These are phyloP conservation scores for Calvatia gigantea DNA, from an alignment of 768 basidiomycete genomes.

Conservation along the genomic window DNA sequence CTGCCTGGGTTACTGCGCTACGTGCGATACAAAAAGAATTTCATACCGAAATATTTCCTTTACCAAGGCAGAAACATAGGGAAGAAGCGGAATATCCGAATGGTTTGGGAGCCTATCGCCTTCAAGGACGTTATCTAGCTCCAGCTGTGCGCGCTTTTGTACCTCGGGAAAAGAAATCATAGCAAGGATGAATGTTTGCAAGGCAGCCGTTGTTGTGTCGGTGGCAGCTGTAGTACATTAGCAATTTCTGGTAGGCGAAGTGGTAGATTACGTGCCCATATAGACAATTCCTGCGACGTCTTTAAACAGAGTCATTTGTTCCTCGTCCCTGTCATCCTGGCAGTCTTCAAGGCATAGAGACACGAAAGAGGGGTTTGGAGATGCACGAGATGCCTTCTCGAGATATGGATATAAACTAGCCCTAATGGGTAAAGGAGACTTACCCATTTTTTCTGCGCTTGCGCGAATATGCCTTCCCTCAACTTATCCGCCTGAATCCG, in stretches of 20 bases:
- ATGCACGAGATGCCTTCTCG: neutral
- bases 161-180: conserved; percentile 25
- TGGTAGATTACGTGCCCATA: conserved; percentile 24
- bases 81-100: conserved; percentile 18
- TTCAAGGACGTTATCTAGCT: conserved; percentile 25
- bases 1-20: neutral
- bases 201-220: neutral
- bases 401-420: neutral
- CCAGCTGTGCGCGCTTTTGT: conserved; percentile 24
- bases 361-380: conserved; percentile 13
- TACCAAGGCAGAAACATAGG: conserved; percentile 22
- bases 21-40: neutral
- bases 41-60: conserved; percentile 25
- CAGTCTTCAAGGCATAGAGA: conserved; percentile 14
- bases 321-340: conserved; percentile 2
- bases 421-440: neutral
- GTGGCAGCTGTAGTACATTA: neutral
- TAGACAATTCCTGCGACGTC: conserved; percentile 40
- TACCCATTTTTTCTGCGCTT: conserved; percentile 12
- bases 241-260: neutral
- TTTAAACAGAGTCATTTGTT: conserved; percentile 13
- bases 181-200: conserved; percentile 21
- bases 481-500: conserved; percentile 31
- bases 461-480: conserved; percentile 32
- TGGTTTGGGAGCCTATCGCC: conserved; percentile 21